phyloP scores from a whole-genome alignment of 2,329 filamentous ascomycete species.

The Pezicula radicicola region DNA sequence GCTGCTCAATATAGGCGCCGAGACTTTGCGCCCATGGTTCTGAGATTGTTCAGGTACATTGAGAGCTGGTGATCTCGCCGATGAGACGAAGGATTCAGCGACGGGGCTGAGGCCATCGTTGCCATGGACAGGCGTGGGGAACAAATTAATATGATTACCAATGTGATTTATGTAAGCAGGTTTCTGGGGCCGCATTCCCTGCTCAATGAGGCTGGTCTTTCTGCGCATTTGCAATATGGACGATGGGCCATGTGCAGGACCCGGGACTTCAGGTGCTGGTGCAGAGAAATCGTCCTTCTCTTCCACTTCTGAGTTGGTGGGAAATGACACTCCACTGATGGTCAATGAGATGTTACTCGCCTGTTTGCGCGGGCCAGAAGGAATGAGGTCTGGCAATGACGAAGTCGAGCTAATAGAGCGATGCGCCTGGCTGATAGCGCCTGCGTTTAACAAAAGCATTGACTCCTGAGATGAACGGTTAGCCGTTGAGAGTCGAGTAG shows the following conservation, averaged over 20 bases:
- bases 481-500: conserved; percentile 20
- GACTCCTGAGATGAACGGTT: conserved; percentile 26
- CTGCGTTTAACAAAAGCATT: conserved; percentile 16
- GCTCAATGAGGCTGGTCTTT: conserved; percentile 9
- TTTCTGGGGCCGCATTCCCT: conserved; percentile 7
- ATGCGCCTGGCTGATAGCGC: conserved; percentile 16
- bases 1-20: conserved; percentile 21
- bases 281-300: conserved; percentile 9
- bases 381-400: conserved; percentile 29
- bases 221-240: neutral
- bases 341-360: conserved; percentile 3
- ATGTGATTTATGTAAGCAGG: too few species aligned
- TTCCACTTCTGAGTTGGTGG: conserved; percentile 3
- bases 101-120: conserved; percentile 21
- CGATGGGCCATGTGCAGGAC: neutral
- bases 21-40: conserved; percentile 24
- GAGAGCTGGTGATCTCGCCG: neutral
- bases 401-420: conserved; percentile 23
- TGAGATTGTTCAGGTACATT: neutral
- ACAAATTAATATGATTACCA: conserved; percentile 5
- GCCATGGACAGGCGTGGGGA: conserved; percentile 1
- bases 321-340: neutral
- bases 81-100: conserved; percentile 14
- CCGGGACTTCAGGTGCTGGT: conserved; percentile 9
- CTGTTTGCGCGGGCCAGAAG: conserved; percentile 16